Conservation (phyloP, 1,284 basidiomycete species). For the Earliella scabrosa region DNA sequence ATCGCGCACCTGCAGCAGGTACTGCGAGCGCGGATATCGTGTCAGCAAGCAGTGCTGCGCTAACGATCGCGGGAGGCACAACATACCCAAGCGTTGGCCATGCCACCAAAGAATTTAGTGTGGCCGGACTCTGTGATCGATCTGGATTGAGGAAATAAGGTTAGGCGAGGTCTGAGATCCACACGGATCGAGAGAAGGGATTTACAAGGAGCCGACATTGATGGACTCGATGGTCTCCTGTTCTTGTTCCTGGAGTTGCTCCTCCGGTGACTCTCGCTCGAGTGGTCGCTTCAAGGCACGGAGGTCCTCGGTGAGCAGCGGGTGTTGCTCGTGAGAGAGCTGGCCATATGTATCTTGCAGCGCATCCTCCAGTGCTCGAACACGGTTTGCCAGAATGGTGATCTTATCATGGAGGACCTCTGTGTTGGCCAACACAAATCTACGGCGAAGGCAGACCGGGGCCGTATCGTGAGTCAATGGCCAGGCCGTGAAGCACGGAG, state of each 20-base stretch:
- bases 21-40: conserved; percentile 31
- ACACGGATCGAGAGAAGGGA: conserved; percentile 16
- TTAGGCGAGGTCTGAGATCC: conserved; percentile 8
- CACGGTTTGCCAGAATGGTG: conserved; percentile 56
- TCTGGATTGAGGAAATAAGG: conserved; percentile 37
- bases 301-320: conserved; percentile 61
- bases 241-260: conserved; percentile 41
- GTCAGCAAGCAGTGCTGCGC: conserved; percentile 5
- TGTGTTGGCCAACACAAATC: conserved; percentile 72
- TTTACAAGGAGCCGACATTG: conserved; percentile 68
- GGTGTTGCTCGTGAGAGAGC: conserved; percentile 53
- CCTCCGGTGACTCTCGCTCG: conserved; percentile 46
- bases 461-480: background rate
- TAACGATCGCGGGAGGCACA: conserved; percentile 2
- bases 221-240: conserved; percentile 50
- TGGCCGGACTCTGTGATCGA: conserved; percentile 64
- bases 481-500: background rate
- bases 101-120: conserved; percentile 65
- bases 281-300: conserved; percentile 66
- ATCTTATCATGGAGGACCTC: conserved; percentile 73
- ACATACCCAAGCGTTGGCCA: conserved; percentile 71
- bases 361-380: conserved; percentile 68
- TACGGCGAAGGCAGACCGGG: conserved; percentile 25
- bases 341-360: conserved; percentile 53
- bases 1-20: conserved; percentile 40